phyloP scores from a whole-genome alignment of 192 early-diverging fungal species.

The Martensiomyces pterosporus region DNA sequence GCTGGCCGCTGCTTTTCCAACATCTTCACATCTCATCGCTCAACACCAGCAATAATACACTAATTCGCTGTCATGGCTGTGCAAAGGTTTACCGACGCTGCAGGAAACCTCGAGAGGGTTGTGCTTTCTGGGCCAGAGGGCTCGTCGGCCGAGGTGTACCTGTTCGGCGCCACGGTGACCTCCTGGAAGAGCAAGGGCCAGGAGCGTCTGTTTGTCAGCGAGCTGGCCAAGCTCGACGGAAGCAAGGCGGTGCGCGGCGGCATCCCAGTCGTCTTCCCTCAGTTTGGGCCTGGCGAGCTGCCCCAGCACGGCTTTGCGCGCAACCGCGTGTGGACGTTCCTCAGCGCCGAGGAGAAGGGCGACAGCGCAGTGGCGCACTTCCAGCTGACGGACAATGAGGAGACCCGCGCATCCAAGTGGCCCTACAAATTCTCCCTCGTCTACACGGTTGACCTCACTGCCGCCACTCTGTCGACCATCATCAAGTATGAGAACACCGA shows the following conservation, averaged over 20 bases:
- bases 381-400: conserved; percentile 32
- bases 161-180: conserved; percentile 86
- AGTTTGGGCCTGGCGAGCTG: conserved; percentile 51
- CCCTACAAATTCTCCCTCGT: conserved; percentile 67
- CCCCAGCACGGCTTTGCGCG: conserved; percentile 57
- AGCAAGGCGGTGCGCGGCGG: conserved; percentile 92
- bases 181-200: conserved; percentile 72
- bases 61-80: conserved; percentile 10
- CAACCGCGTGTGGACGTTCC: conserved; percentile 35
- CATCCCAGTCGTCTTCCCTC: conserved; percentile 55
- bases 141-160: conserved; percentile 33
- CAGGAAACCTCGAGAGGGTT: conserved; percentile 36
- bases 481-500: conserved; percentile 77
- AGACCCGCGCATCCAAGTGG: conserved; percentile 40
- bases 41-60: neutral
- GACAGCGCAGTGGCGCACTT: conserved; percentile 39
- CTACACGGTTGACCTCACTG: conserved; percentile 78
- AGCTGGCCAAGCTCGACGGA: conserved; percentile 75
- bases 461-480: conserved; percentile 65
- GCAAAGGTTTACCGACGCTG: conserved; percentile 25
- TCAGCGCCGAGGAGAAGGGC: conserved; percentile 21
- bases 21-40: neutral
- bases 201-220: conserved; percentile 87
- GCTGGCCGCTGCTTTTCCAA: conserved; percentile 3
- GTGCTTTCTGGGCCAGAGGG: conserved; percentile 22